Base-by-base conservation (phyloP, 306 rosid genomes). In the Parietaria judaica region DNA sequence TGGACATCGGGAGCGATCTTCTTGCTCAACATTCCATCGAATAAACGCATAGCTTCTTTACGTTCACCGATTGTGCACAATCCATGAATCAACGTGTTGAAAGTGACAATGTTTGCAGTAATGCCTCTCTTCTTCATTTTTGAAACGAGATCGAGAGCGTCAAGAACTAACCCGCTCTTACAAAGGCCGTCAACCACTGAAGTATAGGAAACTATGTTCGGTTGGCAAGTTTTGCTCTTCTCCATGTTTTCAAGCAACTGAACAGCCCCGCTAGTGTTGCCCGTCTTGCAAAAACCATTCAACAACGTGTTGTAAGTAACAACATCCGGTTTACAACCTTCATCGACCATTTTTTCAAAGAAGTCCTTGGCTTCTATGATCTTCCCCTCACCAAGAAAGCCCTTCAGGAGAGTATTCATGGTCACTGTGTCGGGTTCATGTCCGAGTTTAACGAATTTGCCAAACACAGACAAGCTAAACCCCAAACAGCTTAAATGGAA, bases 231-330 rank as follows among this genome's bases (percentile, higher is more conserved):
- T 23, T 63, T 55, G 9, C 13, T 49, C 43, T 34, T 71, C 8
- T 78, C 81, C 72, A 75, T 59, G 53, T 63, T 69, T 67, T 57
- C 51, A 1, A 78, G 57, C 66, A 76, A 64, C 34, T 13, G 61
- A 45, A 75, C 44, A 1, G 78, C 83, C 1, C 10, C 58, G 6
- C 0, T 39, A 17, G 65, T 74, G 4, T 71, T 63, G 3, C 80
- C 83, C 46, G 39, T 38, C 76, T 78, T 74, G 48, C 86, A 81
- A 52, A 77, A 59, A 37, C 78, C 78, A 44, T 81, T 71, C 7
- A 77, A 17, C 60, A 77, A 54, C 14, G 52, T 72, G 43, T 66
- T 72, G 35, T 60, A 65, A 8, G 74, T 58, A 41, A 58, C 14
- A 6, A 58, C 31, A 41, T 36, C 8, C 4, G 63, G 35, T 11